phyloP scores from a whole-genome alignment of 177 flowering plant species.

The Telopea speciosissima region DNA sequence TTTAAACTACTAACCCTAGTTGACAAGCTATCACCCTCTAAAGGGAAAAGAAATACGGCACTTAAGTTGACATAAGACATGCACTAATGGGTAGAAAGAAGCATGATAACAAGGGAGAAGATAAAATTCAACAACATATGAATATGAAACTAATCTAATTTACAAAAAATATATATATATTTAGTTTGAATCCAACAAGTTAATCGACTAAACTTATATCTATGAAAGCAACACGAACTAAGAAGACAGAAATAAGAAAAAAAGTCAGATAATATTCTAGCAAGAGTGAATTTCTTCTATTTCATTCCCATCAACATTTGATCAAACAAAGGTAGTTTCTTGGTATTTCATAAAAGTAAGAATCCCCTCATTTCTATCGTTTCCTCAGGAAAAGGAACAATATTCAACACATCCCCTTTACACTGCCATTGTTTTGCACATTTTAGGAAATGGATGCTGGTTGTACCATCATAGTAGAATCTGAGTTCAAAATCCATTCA shows the following conservation, averaged over 20 bases:
- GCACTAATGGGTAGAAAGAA: background rate
- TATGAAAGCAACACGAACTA: background rate
- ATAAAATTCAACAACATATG: background rate
- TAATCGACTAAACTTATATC: background rate
- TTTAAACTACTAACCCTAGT: background rate
- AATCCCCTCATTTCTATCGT: background rate
- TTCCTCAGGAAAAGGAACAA: background rate
- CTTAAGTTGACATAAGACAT: background rate
- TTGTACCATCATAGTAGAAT: no score
- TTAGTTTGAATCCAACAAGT: background rate
- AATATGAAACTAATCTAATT: no score
- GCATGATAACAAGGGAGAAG: background rate
- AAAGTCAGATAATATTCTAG: background rate
- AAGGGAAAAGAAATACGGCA: background rate
- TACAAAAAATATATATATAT: no score
- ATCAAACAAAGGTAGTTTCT: background rate
- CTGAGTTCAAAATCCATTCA: no score
- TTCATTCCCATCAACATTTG: background rate
- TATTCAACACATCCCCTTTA: background rate
- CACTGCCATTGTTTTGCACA: no score
- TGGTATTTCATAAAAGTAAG: background rate
- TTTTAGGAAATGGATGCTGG: no score
- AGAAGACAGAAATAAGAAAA: background rate
- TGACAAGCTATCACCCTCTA: background rate
- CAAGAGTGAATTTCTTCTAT: background rate